Base-by-base conservation (phyloP, 2,329 filamentous ascomycete genomes). In the Penicillium sp. region DNA sequence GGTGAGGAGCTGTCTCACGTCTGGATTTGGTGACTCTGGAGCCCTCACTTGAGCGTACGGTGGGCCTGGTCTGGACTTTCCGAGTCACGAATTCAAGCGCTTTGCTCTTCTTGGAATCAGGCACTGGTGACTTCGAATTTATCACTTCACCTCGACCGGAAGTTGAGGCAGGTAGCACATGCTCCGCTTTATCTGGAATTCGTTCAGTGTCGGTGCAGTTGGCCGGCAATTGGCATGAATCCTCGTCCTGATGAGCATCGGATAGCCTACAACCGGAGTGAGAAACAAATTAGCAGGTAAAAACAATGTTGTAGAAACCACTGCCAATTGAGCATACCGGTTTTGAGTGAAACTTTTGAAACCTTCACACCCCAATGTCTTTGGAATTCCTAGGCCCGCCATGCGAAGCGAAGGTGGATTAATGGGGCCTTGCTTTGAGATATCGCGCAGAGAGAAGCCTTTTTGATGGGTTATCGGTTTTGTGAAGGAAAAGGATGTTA, bases 401-500 rank as follows among this genome's bases (percentile, higher is more conserved):
- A 7, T 16, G 26, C 18, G 9, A 24, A 31, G 21, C 10, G 18
- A 10, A 21, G 26, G 10, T 11, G 42, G 6, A 14, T 31, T 45
- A 8, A 53, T 28, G 3, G 50, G 23, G 13, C 44, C 9, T 13
- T 54, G 52, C 18, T 55, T 66, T 21, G 48, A n/a, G 6, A 58
- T 24, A 8, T 50, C 39, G 37, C 60, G 60, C 13, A 69, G 57
- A 1, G 65, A 64, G 33, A 70, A 70, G 1, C 47, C 50, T 28
- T 61, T 67, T 19, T 51, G 60, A 37, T 62, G 56, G 26, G 58
- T 61, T 18, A 50, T 59, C 21, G 71, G 73, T 47, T 67, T 73
- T 14, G 67, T 58, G 53, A 75, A 76, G 5, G 65, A 69, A 51
- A 76, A 74, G 1, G 58, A 59, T 8, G 61, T 33, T 16, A 60